Evolutionary conservation across 139 green algal species (phyloP), one percentile per base, ranked within the genome.

Genomic region (Edaphochlamys debaryana): DNA sequence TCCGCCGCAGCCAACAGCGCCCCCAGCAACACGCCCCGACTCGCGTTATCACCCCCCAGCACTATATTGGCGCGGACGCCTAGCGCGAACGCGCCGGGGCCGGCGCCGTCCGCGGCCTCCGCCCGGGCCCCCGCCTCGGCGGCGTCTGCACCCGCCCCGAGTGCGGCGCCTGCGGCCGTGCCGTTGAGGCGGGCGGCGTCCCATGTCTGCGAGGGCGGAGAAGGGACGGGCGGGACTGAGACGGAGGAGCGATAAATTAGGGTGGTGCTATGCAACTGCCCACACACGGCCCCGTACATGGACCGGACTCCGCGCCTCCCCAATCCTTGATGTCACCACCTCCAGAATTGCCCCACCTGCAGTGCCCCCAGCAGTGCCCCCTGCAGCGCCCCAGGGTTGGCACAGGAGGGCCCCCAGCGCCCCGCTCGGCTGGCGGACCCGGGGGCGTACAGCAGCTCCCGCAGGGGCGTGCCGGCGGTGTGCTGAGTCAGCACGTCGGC

Each of bases 41-140:
- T 82, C 72, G 67, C 81, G 73, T 90, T 91, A 79, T 92, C 88
- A 38, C 88, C 88, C 8, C 82, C 88, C 0, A 79, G 78, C 36
- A 82, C 37, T 23, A 88, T 81, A 74, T 90, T 90, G 68, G 56
- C 67, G 23, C 88, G 82, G n/a, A 90, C 79, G 42, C 74, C 85
- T 50, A 79, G 79, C 6, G 73, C 78, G 23, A 82, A 92, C 40
- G 64, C 76, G 15, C n/a, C n/a, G n/a, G n/a, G n/a, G n/a, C n/a
- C n/a, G n/a, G n/a, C n/a, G n/a, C n/a, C n/a, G n/a, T n/a, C n/a
- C n/a, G n/a, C n/a, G n/a, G n/a, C n/a, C n/a, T n/a, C 40, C 77
- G 17, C 66, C 79, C 15, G 50, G 67, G 15, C 67, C 20, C 34
- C 38, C 72, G 25, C 40, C 48, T 25, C 54, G 52, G 37, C 38